phyloP scores from a whole-genome alignment of 2,329 filamentous ascomycete species.

The Botrytis byssoidea region DNA sequence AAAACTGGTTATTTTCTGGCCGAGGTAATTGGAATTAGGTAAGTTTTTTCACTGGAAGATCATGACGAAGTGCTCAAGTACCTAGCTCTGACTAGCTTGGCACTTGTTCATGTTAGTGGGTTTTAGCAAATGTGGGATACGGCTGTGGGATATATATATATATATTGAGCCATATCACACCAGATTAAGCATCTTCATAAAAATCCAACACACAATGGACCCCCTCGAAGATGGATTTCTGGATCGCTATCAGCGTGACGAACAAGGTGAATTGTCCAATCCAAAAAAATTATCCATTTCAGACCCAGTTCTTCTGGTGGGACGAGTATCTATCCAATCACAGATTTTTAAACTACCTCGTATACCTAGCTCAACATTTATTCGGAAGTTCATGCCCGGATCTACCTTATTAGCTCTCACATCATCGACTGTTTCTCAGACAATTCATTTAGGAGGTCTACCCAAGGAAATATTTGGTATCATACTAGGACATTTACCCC shows the following conservation, averaged over 20 bases:
- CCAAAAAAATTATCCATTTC: not conserved
- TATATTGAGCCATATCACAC: not conserved
- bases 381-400: not conserved
- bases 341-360: not conserved
- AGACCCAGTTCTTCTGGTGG: not conserved
- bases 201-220: not conserved
- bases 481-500: not conserved
- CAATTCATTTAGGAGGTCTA: not conserved
- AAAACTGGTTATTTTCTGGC: not conserved
- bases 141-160: not conserved
- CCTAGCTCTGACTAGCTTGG: not conserved
- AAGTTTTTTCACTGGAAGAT: not conserved
- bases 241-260: no score
- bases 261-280: not conserved
- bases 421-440: not conserved
- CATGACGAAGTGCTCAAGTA: not conserved
- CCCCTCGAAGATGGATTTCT: not conserved
- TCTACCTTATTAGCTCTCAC: no score
- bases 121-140: not conserved
- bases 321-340: not conserved
- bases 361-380: not conserved
- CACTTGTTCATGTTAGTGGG: not conserved
- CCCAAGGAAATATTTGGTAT: not conserved
- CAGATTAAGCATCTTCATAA: not conserved
- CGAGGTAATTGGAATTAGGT: not conserved